Evolutionary conservation across 129 eudicot species (phyloP).

Genomic region (Logfia minima): DNA sequence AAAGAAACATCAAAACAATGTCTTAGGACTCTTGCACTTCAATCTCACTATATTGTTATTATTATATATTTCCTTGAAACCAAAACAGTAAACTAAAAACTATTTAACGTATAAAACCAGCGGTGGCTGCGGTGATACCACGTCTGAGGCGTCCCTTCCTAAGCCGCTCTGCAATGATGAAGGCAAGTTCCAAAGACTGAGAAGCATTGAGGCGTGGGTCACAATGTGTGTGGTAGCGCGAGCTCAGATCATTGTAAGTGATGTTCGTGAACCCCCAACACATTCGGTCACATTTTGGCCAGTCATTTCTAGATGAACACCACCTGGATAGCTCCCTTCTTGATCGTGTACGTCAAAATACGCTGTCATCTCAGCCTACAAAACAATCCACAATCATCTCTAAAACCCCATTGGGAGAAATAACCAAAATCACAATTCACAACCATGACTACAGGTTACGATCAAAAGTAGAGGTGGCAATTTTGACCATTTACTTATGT

Average conservation of each 20-base stretch:
- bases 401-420: constrained; percentile 2
- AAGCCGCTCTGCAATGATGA: constrained; percentile 77
- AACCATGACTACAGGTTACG: not conserved
- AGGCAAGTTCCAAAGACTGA: constrained; percentile 82
- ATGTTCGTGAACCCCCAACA: constrained; percentile 79
- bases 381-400: not conserved
- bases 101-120: constrained; percentile 25
- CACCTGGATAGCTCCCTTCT: constrained; percentile 91
- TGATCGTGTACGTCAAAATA: constrained; percentile 89
- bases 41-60: not conserved
- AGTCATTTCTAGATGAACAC: constrained; percentile 87
- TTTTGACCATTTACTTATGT: not conserved
- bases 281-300: constrained; percentile 88
- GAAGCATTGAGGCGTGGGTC: constrained; percentile 94
- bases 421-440: not conserved
- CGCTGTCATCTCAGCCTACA: constrained; percentile 76
- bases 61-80: not conserved
- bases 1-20: not conserved
- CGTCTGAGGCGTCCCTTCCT: constrained; percentile 62
- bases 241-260: constrained; percentile 80
- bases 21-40: not conserved
- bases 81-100: not conserved
- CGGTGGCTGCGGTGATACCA: constrained; percentile 30
- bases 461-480: not conserved
- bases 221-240: constrained; percentile 91